Base-by-base conservation (phyloP, 2,329 filamentous ascomycete species). In the Sclerotinia nivalis region DNA sequence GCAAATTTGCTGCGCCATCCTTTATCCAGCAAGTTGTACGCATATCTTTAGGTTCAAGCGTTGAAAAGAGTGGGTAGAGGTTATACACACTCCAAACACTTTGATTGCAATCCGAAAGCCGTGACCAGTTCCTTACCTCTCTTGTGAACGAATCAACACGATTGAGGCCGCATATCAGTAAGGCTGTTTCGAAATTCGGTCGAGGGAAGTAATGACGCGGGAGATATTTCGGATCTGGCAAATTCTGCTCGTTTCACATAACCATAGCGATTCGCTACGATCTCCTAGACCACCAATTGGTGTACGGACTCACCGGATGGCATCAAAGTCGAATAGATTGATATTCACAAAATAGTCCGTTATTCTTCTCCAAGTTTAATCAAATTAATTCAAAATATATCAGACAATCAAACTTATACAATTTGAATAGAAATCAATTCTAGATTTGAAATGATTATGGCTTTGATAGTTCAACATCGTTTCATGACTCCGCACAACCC, bases 81-180 rank as follows among this genome's bases (percentile, higher is more conserved):
- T 47, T 65, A 25, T 64, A 69, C 13, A 22, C 31, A 20, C 49
- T 50, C 49, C 47, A 52, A 64, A 52, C 31, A 64, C 61, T 64
- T 64, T 64, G 31, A 28, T 28, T 52, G 61, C n/a, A 37, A 47
- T 37, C n/a, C 22, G 31, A 40, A 64, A 52, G 15, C 31, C 47
- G 52, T 9, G 61, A n/a, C 47, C 34, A 22, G 40, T 28, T 49
- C 61, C 18, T 28, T 25, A 37, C 22, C 40, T 50, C 15, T 37
- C 18, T 15, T 50, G 22, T 40, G 22, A 43, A 18, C 20, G 9
- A 34, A 37, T 31, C 37, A 52, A 52, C 13, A 64, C 7, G 22
- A 50, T 50, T 8, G 22, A 28, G 28, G 4, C 60, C 31, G 47
- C 20, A 37, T 34, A 52, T 52, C n/a, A 52, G 13, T n/a, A 64